Percentiles rank a stretch among this genome's conserved stretches.
phyloP scores from a whole-genome alignment of 495 filamentous ascomycete species.

The Diplogelasinospora grovesii region DNA sequence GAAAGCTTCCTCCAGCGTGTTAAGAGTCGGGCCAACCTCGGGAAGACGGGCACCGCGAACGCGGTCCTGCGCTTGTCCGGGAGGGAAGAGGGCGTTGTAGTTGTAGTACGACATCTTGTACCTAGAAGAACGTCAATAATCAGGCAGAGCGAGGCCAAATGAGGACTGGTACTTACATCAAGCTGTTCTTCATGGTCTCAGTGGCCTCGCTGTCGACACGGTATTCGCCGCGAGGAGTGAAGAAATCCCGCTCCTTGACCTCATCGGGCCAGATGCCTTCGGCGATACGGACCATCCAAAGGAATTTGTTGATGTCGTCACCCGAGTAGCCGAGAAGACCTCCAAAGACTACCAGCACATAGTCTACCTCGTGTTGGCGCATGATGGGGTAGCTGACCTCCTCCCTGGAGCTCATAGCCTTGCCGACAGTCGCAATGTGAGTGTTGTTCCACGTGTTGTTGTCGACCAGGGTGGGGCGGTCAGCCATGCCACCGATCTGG shows the following conservation, averaged over 20 bases:
- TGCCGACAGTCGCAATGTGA: slow-evolving; percentile 98
- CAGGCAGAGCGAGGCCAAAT: not conserved
- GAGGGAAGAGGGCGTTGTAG: slow-evolving; percentile 85
- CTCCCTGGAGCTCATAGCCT: slow-evolving; percentile 96
- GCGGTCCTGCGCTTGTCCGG: slow-evolving; percentile 85
- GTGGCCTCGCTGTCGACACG: slow-evolving; percentile 89
- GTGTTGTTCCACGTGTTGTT: slow-evolving; percentile 99
- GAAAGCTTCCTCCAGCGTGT: slow-evolving; percentile 90
- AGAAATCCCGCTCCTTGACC: slow-evolving; percentile 95
- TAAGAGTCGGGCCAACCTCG: slow-evolving; percentile 76
- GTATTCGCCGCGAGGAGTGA: slow-evolving; percentile 93
- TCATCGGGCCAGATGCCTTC: slow-evolving; percentile 99
- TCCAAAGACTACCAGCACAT: slow-evolving; percentile 95
- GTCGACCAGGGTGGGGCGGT: slow-evolving; percentile 93
- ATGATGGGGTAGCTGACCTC: slow-evolving; percentile 99
- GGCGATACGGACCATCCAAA: slow-evolving; percentile 99
- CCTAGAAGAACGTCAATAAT: slow-evolving; percentile 49
- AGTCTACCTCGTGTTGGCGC: slow-evolving; percentile 96
- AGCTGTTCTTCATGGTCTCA: slow-evolving; percentile 97
- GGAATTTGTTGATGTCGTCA: slow-evolving; percentile 99
- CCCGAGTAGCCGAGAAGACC: slow-evolving; percentile 97
- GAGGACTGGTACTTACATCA: slow-evolving; percentile 68
- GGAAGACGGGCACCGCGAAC: slow-evolving; percentile 81
- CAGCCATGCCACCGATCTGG: slow-evolving; percentile 99
- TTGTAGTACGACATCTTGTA: slow-evolving; percentile 99